Evolutionary conservation across 768 basidiomycete genomes (phyloP).

Genomic region (Termitomyces sp.): DNA sequence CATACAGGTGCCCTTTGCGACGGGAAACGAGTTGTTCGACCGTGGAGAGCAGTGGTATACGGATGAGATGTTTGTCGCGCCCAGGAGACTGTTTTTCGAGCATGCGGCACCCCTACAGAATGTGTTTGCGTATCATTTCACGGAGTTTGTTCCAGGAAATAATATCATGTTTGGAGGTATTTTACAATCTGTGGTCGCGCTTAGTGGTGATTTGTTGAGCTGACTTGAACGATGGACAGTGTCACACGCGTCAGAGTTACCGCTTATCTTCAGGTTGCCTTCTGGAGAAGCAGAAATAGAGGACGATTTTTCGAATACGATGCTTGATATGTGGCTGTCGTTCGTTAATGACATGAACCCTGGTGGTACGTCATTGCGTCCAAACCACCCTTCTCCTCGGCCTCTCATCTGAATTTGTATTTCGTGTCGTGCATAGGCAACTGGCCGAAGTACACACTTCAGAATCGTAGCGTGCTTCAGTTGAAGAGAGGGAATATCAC

Average conservation of each 20-base stretch:
- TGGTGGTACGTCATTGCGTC: slow-evolving; percentile 39
- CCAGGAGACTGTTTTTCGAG: slow-evolving; percentile 44
- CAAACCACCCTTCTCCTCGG: not conserved
- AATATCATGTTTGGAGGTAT: slow-evolving; percentile 41
- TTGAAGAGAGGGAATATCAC: slow-evolving; percentile 49
- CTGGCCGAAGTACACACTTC: slow-evolving; percentile 40
- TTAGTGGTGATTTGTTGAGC: too few species aligned
- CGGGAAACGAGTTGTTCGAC: slow-evolving; percentile 55
- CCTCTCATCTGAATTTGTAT: not conserved
- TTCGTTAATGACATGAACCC: slow-evolving; percentile 54
- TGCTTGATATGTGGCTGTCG: slow-evolving; percentile 50
- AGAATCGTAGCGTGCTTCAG: slow-evolving; percentile 38
- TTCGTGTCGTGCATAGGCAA: slow-evolving; percentile 21
- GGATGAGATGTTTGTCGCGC: slow-evolving; percentile 49
- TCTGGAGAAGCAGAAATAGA: slow-evolving; percentile 32
- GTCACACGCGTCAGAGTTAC: slow-evolving; percentile 44
- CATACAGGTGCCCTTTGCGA: slow-evolving; percentile 46
- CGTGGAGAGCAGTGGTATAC: slow-evolving; percentile 54
- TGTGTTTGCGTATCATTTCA: slow-evolving; percentile 50
- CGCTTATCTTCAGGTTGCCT: slow-evolving; percentile 44
- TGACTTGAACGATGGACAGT: slow-evolving; percentile 24
- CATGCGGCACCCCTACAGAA: slow-evolving; percentile 41
- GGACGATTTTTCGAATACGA: slow-evolving; percentile 37
- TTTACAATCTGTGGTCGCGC: too few species aligned
- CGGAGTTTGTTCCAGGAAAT: slow-evolving; percentile 53